These are phyloP conservation scores for Macrocybe sp. DNA, from an alignment of 1,284 basidiomycete species.

Conservation along the genomic window DNA sequence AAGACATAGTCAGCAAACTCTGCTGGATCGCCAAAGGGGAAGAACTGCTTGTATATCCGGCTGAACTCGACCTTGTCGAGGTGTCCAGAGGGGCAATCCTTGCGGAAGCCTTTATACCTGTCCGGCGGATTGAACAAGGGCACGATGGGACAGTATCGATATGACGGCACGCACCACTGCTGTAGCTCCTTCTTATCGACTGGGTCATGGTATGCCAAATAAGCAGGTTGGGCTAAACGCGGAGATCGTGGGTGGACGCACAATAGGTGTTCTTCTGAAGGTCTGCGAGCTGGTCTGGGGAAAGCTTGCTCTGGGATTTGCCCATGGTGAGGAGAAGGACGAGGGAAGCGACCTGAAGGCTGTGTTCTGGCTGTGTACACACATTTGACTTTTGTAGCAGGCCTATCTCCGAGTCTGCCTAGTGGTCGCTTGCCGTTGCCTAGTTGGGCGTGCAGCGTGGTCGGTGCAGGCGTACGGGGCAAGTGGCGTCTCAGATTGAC, in stretches of 20 bases:
- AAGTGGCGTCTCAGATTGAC: conserved; percentile 1
- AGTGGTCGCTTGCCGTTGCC: conserved; percentile 7
- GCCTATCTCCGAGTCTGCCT: too few relatives aligned
- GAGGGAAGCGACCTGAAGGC: conserved; percentile 10
- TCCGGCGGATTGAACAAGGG: conserved; percentile 9
- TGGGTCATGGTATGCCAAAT: conserved; percentile 30
- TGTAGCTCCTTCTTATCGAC: conserved; percentile 99
- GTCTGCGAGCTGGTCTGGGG: conserved; percentile 91
- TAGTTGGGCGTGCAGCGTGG: conserved; percentile 20
- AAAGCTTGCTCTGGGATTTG: conserved; percentile 96
- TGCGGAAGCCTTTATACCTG: conserved; percentile 99
- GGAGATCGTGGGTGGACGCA: conserved; percentile 40
- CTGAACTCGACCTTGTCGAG: conserved; percentile 96
- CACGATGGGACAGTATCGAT: conserved; percentile 3
- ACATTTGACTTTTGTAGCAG: too few relatives aligned
- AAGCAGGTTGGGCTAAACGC: conserved; percentile 14
- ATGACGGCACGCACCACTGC: conserved; percentile 69
- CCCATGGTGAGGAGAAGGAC: conserved; percentile 57
- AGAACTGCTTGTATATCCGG: conserved; percentile 99
- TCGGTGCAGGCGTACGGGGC: conserved; percentile 12
- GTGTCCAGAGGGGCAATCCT: conserved; percentile 97
- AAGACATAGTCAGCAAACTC: conserved; percentile 99
- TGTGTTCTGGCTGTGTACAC: conserved; percentile 8
- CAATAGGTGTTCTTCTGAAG: conserved; percentile 99
- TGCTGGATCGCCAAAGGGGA: conserved; percentile 96